These are phyloP conservation scores for Yarrowia porcina DNA, from an alignment of 805 yeast species.

Conservation along the genomic window DNA sequence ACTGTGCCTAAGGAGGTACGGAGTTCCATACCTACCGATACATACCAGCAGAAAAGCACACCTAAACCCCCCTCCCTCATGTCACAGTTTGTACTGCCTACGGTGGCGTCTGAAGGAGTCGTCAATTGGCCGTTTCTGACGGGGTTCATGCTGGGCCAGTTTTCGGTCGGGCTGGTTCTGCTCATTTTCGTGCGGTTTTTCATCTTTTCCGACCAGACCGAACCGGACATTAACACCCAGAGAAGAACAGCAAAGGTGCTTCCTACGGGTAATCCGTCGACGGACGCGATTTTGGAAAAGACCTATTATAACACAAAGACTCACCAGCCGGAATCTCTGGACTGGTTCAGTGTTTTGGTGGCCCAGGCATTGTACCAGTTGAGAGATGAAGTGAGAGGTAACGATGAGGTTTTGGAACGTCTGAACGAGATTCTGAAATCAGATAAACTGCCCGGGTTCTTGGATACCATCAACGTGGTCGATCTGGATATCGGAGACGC, in stretches of 20 bases:
- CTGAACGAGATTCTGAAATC: constrained; percentile 60
- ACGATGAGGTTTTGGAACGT: constrained; percentile 80
- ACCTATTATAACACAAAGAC: constrained; percentile 87
- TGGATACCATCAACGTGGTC: constrained; percentile 73
- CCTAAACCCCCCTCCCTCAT: background rate
- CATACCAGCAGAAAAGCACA: background rate
- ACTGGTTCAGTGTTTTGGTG: constrained; percentile 92
- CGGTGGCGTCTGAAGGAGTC: constrained; percentile 10
- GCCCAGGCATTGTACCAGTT: constrained; percentile 88
- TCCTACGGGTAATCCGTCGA: constrained; percentile 33
- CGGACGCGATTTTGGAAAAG: constrained; percentile 66
- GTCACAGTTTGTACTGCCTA: constrained; percentile 21
- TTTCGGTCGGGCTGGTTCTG: constrained; percentile 41
- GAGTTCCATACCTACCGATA: too few species aligned
- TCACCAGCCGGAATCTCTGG: constrained; percentile 86
- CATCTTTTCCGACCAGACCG: constrained; percentile 40
- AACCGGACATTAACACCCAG: constrained; percentile 23
- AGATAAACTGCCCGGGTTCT: constrained; percentile 70
- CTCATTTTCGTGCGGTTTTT: constrained; percentile 43
- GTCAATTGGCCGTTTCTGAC: constrained; percentile 20
- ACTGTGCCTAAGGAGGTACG: too few species aligned
- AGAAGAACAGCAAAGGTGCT: constrained; percentile 31
- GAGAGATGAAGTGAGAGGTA: constrained; percentile 79
- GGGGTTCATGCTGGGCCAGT: constrained; percentile 43
- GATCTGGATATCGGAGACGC: constrained; percentile 93